Conservation (phyloP, 441 rosid species). For the Pelargonium exstipulatum region DNA sequence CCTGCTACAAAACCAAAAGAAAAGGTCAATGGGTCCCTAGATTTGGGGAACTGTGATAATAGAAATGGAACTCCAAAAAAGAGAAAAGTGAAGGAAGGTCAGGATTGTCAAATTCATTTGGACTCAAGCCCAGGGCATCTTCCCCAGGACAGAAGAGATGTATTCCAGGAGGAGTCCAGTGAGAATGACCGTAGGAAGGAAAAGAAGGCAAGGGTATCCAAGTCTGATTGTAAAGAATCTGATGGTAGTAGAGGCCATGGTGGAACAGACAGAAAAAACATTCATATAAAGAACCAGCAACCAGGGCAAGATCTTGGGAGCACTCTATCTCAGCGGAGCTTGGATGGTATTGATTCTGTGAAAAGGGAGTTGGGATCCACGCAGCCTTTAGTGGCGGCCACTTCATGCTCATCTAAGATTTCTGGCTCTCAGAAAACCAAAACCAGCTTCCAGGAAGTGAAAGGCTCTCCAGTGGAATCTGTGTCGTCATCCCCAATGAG, state of each 20-base stretch:
- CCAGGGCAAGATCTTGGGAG: conserved; percentile 27
- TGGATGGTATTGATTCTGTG: conserved; percentile 28
- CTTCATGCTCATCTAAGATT: conserved; percentile 67
- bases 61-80: conserved; percentile 32
- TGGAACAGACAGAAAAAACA: conserved; percentile 28
- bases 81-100: conserved; percentile 39
- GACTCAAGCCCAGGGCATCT: conserved; percentile 28
- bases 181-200: conserved; percentile 32
- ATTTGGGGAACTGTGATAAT: conserved; percentile 35
- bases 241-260: conserved; percentile 28
- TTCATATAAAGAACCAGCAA: conserved; percentile 24
- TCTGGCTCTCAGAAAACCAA: conserved; percentile 43
- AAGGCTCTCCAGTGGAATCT: conserved; percentile 65
- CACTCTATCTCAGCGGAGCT: conserved; percentile 21
- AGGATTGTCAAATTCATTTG: conserved; percentile 28
- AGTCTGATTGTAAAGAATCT: conserved; percentile 25
- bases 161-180: conserved; percentile 36
- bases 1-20: conserved; percentile 45
- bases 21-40: conserved; percentile 37
- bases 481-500: conserved; percentile 71
- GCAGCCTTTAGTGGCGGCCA: conserved; percentile 40
- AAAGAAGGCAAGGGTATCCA: conserved; percentile 30
- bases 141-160: conserved; percentile 29
- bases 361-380: conserved; percentile 36
- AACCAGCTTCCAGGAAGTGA: conserved; percentile 40